Evolutionary conservation across 2,329 filamentous ascomycete genomes (phyloP).

Genomic region (Berkeleyomyces rouxiae): DNA sequence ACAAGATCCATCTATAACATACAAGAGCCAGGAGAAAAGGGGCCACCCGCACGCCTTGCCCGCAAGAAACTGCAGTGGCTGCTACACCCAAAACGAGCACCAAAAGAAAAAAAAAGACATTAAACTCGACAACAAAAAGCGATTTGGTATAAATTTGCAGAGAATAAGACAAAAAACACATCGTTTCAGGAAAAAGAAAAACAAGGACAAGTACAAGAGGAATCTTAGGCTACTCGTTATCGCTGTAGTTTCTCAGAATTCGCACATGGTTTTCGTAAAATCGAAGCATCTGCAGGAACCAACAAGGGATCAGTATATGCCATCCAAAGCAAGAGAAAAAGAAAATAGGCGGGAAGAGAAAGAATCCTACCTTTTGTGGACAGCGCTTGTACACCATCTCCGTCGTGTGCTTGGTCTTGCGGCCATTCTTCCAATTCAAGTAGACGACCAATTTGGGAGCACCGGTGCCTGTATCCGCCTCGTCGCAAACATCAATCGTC

Average conservation of each 20-base stretch:
- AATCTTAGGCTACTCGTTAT: too few species aligned
- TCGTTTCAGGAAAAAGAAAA: too few species aligned
- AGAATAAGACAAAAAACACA: too few species aligned
- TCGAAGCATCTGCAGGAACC: constrained; percentile 33
- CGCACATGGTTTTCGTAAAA: constrained; percentile 44
- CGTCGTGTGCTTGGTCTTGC: constrained; percentile 58
- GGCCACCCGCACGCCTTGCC: too few species aligned
- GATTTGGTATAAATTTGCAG: too few species aligned
- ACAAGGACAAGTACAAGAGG: too few species aligned
- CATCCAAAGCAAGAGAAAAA: neutral
- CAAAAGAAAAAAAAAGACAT: too few species aligned
- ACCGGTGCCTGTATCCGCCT: constrained; percentile 32
- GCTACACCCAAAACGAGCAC: too few species aligned
- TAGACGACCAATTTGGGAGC: constrained; percentile 42
- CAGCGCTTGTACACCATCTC: constrained; percentile 55
- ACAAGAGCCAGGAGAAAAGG: too few species aligned
- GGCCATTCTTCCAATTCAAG: constrained; percentile 55
- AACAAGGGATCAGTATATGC: neutral
- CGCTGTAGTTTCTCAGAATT: constrained; percentile 25
- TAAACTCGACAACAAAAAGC: too few species aligned
- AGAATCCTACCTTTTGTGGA: constrained; percentile 49
- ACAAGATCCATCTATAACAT: too few species aligned
- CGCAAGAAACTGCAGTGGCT: too few species aligned
- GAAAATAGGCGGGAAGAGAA: neutral
- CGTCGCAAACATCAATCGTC: constrained; percentile 55